phyloP scores from a whole-genome alignment of 768 basidiomycete species.

The Fomitopsis serialis region DNA sequence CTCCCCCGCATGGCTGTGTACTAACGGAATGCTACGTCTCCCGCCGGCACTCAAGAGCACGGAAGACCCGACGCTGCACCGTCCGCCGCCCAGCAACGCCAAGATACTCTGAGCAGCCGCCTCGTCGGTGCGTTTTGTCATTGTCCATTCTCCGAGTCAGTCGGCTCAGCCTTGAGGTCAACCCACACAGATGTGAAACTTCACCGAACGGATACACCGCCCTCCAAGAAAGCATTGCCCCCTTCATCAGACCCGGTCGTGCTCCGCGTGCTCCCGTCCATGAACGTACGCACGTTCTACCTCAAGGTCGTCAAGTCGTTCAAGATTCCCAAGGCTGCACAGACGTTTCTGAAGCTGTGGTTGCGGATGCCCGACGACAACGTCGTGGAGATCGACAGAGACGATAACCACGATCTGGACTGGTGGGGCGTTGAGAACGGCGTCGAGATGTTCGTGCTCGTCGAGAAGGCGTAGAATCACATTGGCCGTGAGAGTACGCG shows the following conservation, averaged over 20 bases:
- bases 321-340: slow-evolving; percentile 24
- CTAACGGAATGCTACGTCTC: not conserved
- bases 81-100: slow-evolving; percentile 22
- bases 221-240: not conserved
- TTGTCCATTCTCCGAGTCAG: not conserved
- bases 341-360: slow-evolving; percentile 44
- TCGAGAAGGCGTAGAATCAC: not conserved
- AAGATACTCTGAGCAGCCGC: slow-evolving; percentile 56
- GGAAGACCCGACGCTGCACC: slow-evolving; percentile 41
- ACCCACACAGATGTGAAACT: not conserved
- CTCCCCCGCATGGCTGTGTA: not conserved
- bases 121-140: slow-evolving; percentile 46
- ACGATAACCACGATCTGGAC: slow-evolving; percentile 50
- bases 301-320: slow-evolving; percentile 55
- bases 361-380: slow-evolving; percentile 45
- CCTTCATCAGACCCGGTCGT: not conserved
- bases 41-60: slow-evolving; percentile 40
- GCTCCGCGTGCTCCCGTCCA: slow-evolving; percentile 60
- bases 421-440: slow-evolving; percentile 71
- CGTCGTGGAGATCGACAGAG: slow-evolving; percentile 41
- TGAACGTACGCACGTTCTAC: slow-evolving; percentile 61
- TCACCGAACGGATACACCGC: not conserved
- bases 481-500: too few species aligned
- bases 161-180: not conserved
- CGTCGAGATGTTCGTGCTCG: slow-evolving; percentile 27